Evolutionary conservation across 1,139 yeast genomes (phyloP).

Genomic region (Saccharomyces hybrid): DNA sequence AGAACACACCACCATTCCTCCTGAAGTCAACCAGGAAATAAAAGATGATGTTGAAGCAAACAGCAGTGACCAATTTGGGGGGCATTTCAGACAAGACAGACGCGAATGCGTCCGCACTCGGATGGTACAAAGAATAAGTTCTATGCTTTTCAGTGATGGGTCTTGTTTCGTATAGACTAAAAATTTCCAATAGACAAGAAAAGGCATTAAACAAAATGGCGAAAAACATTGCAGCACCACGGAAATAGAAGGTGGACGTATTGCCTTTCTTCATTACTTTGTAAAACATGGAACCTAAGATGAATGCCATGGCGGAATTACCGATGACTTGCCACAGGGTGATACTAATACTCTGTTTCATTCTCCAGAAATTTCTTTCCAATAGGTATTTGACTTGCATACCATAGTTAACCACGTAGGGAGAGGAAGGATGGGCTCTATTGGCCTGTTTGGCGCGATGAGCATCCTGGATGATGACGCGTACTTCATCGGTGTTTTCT

Average conservation of each 20-base stretch:
- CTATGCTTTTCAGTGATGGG: slow-evolving; percentile 76
- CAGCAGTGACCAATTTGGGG: slow-evolving; percentile 45
- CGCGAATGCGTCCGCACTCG: slow-evolving; percentile 70
- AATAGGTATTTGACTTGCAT: slow-evolving; percentile 60
- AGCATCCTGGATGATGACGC: slow-evolving; percentile 35
- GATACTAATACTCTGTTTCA: slow-evolving; percentile 59
- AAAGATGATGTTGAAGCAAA: slow-evolving; percentile 52
- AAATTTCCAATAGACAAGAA: slow-evolving; percentile 64
- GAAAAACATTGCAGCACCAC: slow-evolving; percentile 70
- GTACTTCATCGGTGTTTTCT: slow-evolving; percentile 12
- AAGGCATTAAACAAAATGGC: slow-evolving; percentile 74
- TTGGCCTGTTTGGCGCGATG: slow-evolving; percentile 55
- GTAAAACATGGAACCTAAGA: slow-evolving; percentile 69
- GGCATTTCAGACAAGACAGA: slow-evolving; percentile 65
- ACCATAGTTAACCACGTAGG: slow-evolving; percentile 57
- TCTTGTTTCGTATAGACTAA: slow-evolving; percentile 64
- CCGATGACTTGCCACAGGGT: slow-evolving; percentile 53
- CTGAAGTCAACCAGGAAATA: slow-evolving; percentile 65
- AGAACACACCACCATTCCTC: slow-evolving; percentile 60
- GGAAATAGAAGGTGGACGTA: slow-evolving; percentile 52
- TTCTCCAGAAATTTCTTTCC: slow-evolving; percentile 55
- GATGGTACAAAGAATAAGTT: slow-evolving; percentile 66
- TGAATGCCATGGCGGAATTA: slow-evolving; percentile 62
- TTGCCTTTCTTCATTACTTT: slow-evolving; percentile 38
- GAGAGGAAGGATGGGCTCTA: slow-evolving; percentile 44